Evolutionary conservation across 1,284 basidiomycete species (phyloP).

Genomic region (Ganoderma boninense): DNA sequence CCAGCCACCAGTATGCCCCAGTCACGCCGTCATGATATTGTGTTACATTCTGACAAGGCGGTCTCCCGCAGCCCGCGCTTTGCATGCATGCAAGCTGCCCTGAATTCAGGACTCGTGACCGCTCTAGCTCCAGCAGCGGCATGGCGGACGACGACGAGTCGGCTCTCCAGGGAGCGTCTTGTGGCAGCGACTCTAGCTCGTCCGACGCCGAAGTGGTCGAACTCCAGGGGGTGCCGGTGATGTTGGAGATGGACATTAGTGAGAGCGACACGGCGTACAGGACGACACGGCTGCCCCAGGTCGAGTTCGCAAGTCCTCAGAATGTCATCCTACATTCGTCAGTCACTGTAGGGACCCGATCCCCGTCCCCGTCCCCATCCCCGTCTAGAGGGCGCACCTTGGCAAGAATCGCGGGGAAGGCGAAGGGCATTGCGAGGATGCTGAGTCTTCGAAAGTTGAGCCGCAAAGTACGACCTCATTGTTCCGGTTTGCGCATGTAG

Average conservation of each 20-base stretch:
- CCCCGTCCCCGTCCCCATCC: neutral
- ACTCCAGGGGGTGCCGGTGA: neutral
- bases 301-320: neutral
- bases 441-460: slow-evolving; percentile 13
- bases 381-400: slow-evolving; percentile 14
- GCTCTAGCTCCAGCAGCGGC: neutral
- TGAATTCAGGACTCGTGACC: neutral
- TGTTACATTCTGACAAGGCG: neutral
- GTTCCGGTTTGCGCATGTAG: neutral
- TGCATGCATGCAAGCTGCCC: neutral
- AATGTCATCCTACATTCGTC: neutral
- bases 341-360: neutral
- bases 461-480: slow-evolving; percentile 12
- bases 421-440: slow-evolving; percentile 24
- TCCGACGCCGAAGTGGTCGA: neutral
- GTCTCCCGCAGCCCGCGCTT: neutral
- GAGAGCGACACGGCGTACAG: neutral
- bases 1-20: neutral
- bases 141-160: neutral
- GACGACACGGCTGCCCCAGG: neutral
- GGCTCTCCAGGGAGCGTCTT: neutral
- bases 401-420: slow-evolving; percentile 21
- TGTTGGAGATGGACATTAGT: neutral
- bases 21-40: neutral
- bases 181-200: neutral